A percentile compares a stretch with the other conserved stretches of the same genome.
These are phyloP conservation scores for Ogataea zsoltii DNA, from an alignment of 805 yeast species.

Conservation along the genomic window DNA sequence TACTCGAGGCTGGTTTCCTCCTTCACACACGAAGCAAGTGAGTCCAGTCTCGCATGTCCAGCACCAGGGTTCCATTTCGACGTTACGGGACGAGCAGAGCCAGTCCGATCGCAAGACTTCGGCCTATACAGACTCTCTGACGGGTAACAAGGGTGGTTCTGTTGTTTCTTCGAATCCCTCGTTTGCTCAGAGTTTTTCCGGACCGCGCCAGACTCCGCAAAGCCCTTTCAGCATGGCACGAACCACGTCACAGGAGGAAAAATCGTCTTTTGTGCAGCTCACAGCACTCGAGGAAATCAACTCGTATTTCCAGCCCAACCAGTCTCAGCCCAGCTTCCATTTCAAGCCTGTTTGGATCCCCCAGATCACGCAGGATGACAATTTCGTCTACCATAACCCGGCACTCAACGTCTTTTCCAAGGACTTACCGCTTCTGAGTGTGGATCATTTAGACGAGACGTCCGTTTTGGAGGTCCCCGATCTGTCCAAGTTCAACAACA, in stretches of 20 bases:
- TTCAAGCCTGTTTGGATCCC: conserved; percentile 61
- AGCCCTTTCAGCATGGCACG: conserved; percentile 2
- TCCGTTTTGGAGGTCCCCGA: conserved; percentile 35
- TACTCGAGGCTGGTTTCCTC: conserved; percentile 86
- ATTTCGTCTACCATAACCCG: conserved; percentile 58
- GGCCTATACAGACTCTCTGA: conserved; percentile 4
- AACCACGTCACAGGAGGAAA: background rate
- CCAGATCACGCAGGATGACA: conserved; percentile 53
- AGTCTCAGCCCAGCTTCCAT: conserved; percentile 28
- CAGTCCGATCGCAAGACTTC: conserved; percentile 3
- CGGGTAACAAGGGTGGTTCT: conserved; percentile 9
- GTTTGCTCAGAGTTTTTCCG: conserved; percentile 3
- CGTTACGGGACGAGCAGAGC: conserved; percentile 14
- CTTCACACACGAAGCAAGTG: conserved; percentile 46
- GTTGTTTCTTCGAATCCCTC: conserved; percentile 16
- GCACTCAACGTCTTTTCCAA: conserved; percentile 60
- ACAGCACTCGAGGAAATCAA: conserved; percentile 30
- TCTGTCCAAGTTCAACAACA: conserved; percentile 21
- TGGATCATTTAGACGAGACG: conserved; percentile 37
- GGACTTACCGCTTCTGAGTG: conserved; percentile 52
- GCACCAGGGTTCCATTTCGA: conserved; percentile 19
- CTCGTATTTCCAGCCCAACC: conserved; percentile 26
- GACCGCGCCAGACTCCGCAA: conserved; percentile 6
- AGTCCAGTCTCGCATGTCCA: conserved; percentile 4
- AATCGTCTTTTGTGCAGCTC: conserved; percentile 18